Conservation (phyloP, 306 rosid genomes). For the Gynostemma pentaphyllum region DNA sequence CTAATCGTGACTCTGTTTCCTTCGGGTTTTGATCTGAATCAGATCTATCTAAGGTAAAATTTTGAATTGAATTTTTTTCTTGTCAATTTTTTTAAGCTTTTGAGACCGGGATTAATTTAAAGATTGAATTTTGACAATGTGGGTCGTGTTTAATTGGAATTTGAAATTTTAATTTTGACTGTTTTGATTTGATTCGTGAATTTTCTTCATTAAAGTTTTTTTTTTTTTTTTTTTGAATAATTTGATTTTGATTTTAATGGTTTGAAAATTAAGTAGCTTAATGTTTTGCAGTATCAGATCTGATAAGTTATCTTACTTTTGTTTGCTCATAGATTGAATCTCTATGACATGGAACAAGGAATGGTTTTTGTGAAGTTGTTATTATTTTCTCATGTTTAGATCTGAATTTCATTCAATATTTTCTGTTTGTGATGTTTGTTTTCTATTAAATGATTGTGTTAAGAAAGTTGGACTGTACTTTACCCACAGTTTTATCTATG, state of each 20-base stretch:
- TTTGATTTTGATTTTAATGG: not conserved
- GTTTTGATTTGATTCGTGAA: not conserved
- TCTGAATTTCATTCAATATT: not conserved
- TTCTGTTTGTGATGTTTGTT: not conserved
- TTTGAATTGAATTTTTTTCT: not conserved
- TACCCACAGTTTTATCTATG: too few relatives aligned
- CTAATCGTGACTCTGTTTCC: not conserved
- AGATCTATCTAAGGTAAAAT: not conserved
- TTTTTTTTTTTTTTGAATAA: too few relatives aligned
- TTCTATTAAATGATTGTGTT: too few relatives aligned
- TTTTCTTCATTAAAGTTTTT: not conserved
- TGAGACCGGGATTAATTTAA: not conserved
- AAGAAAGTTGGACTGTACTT: too few relatives aligned
- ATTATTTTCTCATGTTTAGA: not conserved
- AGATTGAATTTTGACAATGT: not conserved
- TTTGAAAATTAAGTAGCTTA: not conserved
- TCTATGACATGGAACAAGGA: not conserved
- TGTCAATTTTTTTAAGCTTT: not conserved
- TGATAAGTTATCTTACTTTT: not conserved
- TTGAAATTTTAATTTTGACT: not conserved
- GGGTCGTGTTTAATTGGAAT: not conserved
- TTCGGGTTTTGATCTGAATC: constrained; percentile 6
- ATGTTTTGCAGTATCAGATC: not conserved
- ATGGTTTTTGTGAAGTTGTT: not conserved
- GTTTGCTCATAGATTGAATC: not conserved